Percentiles rank a stretch among this genome's conserved stretches.
Evolutionary conservation across 2,329 filamentous ascomycete species (phyloP).

Genomic region (Talaromyces verruculosus): DNA sequence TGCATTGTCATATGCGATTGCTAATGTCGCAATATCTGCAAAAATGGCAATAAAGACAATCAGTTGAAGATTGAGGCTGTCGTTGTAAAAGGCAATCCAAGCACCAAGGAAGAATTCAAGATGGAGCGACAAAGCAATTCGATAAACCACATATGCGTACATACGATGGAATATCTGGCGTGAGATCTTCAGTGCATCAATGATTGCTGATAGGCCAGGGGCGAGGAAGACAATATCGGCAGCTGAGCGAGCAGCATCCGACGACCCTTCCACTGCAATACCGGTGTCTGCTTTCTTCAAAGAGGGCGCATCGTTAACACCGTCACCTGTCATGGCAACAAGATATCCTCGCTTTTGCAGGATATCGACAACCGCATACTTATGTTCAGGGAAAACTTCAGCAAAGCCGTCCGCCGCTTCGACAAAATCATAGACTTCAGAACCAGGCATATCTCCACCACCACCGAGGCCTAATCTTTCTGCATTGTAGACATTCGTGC

Average conservation of each 20-base stretch:
- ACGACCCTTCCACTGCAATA: slow-evolving; percentile 90
- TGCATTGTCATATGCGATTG: slow-evolving; percentile 91
- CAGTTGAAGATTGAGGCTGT: slow-evolving; percentile 78
- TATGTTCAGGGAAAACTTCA: slow-evolving; percentile 92
- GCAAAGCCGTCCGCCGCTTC: slow-evolving; percentile 94
- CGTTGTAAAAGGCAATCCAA: slow-evolving; percentile 87
- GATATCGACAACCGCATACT: slow-evolving; percentile 92
- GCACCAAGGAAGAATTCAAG: slow-evolving; percentile 88
- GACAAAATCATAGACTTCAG: slow-evolving; percentile 92
- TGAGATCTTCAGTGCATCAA: slow-evolving; percentile 87
- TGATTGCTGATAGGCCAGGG: slow-evolving; percentile 86
- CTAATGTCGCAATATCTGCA: slow-evolving; percentile 85
- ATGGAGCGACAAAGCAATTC: slow-evolving; percentile 88
- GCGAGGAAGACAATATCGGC: slow-evolving; percentile 93
- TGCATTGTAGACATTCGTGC: slow-evolving; percentile 91
- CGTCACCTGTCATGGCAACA: slow-evolving; percentile 88
- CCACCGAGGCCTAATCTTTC: slow-evolving; percentile 88
- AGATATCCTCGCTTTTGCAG: slow-evolving; percentile 90
- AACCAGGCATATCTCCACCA: slow-evolving; percentile 88
- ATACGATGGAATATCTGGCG: slow-evolving; percentile 96
- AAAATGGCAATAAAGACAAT: slow-evolving; percentile 95
- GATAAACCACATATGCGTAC: slow-evolving; percentile 94
- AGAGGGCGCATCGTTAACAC: slow-evolving; percentile 54
- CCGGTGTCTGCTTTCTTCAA: slow-evolving; percentile 77
- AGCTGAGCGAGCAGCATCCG: slow-evolving; percentile 84